Conservation (phyloP, 345 rosid genomes). For the Lepidium sativum region DNA sequence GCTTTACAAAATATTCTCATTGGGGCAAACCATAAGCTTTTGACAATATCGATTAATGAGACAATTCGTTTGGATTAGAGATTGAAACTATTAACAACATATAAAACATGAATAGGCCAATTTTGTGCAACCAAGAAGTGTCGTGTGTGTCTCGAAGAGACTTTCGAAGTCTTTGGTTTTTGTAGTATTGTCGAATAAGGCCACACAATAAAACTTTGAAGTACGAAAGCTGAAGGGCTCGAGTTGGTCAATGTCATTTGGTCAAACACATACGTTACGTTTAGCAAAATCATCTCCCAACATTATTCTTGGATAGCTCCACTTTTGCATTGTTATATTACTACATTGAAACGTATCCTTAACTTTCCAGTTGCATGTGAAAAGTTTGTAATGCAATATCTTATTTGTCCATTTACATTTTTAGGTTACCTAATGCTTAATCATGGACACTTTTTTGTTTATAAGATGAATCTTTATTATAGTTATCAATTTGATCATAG, state of each 20-base stretch:
- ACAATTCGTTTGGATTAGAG: conserved; percentile 13
- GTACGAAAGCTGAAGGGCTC: conserved; percentile 28
- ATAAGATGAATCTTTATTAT: not conserved
- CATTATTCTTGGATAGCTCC: conserved; percentile 19
- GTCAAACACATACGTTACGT: conserved; percentile 22
- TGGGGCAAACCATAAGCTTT: conserved; percentile 9
- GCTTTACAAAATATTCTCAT: conserved; percentile 19
- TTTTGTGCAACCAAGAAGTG: conserved; percentile 28
- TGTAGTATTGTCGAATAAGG: conserved; percentile 26
- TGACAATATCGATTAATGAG: conserved; percentile 24
- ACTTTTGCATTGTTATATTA: not conserved
- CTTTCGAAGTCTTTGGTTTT: conserved; percentile 24
- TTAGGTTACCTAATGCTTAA: not conserved
- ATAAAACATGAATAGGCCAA: conserved; percentile 21
- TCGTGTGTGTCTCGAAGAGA: conserved; percentile 28
- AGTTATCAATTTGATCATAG: not conserved
- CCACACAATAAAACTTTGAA: conserved; percentile 23
- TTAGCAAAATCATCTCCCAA: conserved; percentile 2
- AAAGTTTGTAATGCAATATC: not conserved
- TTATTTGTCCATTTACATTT: not conserved
- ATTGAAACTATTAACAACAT: not conserved
- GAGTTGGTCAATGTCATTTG: conserved; percentile 27
- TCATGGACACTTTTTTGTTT: not conserved
- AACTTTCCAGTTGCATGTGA: not conserved
- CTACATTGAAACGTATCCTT: not conserved